phyloP scores from a whole-genome alignment of 345 rosid species.

The Gossypium anomalum region DNA sequence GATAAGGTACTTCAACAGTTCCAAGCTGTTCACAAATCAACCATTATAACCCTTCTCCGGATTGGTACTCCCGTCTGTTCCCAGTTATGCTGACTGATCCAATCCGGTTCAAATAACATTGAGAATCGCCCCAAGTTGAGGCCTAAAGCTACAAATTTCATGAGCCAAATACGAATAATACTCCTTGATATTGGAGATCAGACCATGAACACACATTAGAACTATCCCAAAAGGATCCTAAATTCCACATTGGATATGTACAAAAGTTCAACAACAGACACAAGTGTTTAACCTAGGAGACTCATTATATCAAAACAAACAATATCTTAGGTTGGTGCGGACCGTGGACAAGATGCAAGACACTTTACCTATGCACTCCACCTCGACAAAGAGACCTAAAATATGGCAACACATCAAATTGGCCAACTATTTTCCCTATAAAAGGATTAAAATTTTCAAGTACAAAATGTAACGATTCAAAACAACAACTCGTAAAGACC shows the following conservation, averaged over 20 bases:
- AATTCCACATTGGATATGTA: not conserved
- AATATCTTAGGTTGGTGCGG: not conserved
- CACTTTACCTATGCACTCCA: not conserved
- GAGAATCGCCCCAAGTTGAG: too few species aligned
- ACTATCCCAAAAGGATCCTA: not conserved
- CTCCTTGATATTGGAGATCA: not conserved
- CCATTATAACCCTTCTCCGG: too few species aligned
- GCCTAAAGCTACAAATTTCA: too few species aligned
- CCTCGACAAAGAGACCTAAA: not conserved
- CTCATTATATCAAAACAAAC: not conserved
- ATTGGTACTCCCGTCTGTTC: too few species aligned
- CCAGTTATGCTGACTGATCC: too few species aligned
- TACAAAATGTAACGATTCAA: not conserved
- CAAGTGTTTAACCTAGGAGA: not conserved
- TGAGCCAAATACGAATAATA: too few species aligned
- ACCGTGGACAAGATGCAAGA: not conserved
- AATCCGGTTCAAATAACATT: too few species aligned
- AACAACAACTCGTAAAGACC: not conserved
- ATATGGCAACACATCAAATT: not conserved
- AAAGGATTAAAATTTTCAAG: not conserved
- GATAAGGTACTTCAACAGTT: too few species aligned
- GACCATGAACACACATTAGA: not conserved
- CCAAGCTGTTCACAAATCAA: too few species aligned
- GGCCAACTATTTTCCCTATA: not conserved
- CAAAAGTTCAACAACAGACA: not conserved